Evolutionary conservation across 1,284 basidiomycete species (phyloP).

Genomic region (Trametes polyzona): DNA sequence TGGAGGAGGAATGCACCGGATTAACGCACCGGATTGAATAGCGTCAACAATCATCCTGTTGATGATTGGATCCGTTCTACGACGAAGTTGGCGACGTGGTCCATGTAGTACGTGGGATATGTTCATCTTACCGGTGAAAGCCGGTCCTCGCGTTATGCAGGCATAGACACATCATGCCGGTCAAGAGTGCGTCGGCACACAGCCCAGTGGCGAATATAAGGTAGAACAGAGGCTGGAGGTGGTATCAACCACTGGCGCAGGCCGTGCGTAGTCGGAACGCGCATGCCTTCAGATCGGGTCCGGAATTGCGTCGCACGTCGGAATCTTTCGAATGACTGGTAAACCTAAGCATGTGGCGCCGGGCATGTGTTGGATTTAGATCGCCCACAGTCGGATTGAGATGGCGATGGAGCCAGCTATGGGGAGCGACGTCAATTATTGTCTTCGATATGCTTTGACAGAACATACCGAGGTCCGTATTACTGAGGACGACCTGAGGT

Average conservation of each 20-base stretch:
- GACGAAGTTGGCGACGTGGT: too few relatives aligned
- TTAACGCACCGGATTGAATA: constrained; percentile 14
- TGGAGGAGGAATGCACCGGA: not conserved
- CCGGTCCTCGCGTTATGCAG: constrained; percentile 16
- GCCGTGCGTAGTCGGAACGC: too few relatives aligned
- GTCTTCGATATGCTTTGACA: not conserved
- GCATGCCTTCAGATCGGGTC: not conserved
- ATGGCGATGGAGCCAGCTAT: not conserved
- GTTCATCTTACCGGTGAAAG: constrained; percentile 6
- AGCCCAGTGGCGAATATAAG: constrained; percentile 12
- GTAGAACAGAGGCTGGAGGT: constrained; percentile 5
- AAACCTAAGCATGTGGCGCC: too few relatives aligned
- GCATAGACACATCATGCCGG: constrained; percentile 11
- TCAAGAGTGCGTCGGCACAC: constrained; percentile 11
- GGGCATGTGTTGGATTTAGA: not conserved
- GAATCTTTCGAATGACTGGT: too few relatives aligned
- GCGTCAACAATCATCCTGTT: constrained; percentile 19
- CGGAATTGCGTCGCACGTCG: too few relatives aligned
- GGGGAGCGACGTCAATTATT: not conserved
- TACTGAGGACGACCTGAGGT: not conserved
- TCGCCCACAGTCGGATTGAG: not conserved
- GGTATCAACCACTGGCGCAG: not conserved
- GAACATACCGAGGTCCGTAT: not conserved
- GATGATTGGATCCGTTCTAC: constrained; percentile 19
- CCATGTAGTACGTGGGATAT: too few relatives aligned